Evolutionary conservation across 345 rosid genomes (phyloP).

Genomic region (Citrus hindsii): DNA sequence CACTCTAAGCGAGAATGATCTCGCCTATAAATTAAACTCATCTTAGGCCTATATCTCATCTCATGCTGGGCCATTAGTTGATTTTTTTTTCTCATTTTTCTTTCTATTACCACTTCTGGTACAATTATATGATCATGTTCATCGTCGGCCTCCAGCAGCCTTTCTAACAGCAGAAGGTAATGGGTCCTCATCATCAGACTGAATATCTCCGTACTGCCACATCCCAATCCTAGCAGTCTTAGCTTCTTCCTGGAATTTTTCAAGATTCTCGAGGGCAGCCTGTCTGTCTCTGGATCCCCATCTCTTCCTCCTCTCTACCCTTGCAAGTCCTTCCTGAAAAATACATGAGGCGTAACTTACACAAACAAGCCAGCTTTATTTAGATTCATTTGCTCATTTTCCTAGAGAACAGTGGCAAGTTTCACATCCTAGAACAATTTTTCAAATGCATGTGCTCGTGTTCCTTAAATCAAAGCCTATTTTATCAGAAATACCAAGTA

Average conservation of each 20-base stretch:
- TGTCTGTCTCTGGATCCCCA: constrained; percentile 75
- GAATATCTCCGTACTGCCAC: constrained; percentile 91
- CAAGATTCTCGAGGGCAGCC: constrained; percentile 63
- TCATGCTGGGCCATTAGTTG: constrained; percentile 11
- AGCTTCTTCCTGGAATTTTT: constrained; percentile 80
- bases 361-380: too few relatives aligned
- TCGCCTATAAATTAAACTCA: constrained; percentile 17
- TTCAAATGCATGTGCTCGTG: background rate
- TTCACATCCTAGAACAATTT: background rate
- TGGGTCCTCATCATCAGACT: constrained; percentile 88
- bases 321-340: constrained; percentile 91
- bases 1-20: background rate
- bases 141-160: constrained; percentile 66
- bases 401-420: background rate
- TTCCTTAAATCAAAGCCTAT: background rate
- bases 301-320: constrained; percentile 78
- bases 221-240: constrained; percentile 64
- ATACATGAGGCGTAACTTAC: background rate
- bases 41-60: constrained; percentile 10
- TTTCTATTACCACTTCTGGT: constrained; percentile 18
- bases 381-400: background rate
- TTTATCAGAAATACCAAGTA: background rate
- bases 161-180: constrained; percentile 55
- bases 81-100: constrained; percentile 8
- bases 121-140: constrained; percentile 10